These are phyloP conservation scores for Bacterosira constricta DNA, from an alignment of 108 stramenopile genomes.

Conservation along the genomic window DNA sequence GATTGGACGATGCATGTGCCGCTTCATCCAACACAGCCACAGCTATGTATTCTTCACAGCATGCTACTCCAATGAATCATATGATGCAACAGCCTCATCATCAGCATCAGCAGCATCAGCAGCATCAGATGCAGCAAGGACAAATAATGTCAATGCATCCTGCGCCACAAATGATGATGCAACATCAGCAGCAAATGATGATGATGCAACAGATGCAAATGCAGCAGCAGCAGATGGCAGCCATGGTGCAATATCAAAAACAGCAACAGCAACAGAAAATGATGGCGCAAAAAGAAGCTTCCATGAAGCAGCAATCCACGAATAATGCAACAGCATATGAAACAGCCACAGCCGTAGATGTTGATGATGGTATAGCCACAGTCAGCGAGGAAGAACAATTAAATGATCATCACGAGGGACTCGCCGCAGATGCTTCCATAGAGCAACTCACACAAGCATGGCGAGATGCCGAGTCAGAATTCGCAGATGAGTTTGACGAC, in stretches of 20 bases:
- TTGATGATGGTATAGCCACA: conserved; percentile 26
- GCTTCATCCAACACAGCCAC: neutral
- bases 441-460: conserved; percentile 80
- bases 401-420: conserved; percentile 32
- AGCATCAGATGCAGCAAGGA: conserved; percentile 10
- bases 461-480: conserved; percentile 80
- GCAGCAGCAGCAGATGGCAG: conserved; percentile 59
- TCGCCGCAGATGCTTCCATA: conserved; percentile 57
- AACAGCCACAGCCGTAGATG: neutral
- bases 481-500: conserved; percentile 50
- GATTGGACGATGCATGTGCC: conserved; percentile 23
- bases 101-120: neutral
- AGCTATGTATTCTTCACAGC: neutral
- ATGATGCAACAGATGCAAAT: conserved; percentile 64
- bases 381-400: conserved; percentile 18
- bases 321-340: conserved; percentile 3
- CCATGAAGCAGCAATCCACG: conserved; percentile 33
- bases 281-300: conserved; percentile 20
- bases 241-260: conserved; percentile 49
- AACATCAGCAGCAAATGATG: conserved; percentile 45
- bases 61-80: neutral
- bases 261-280: conserved; percentile 17
- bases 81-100: neutral
- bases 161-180: neutral
- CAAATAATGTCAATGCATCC: neutral